Base-by-base conservation (phyloP, 768 basidiomycete genomes). In the Calvatia gigantea region DNA sequence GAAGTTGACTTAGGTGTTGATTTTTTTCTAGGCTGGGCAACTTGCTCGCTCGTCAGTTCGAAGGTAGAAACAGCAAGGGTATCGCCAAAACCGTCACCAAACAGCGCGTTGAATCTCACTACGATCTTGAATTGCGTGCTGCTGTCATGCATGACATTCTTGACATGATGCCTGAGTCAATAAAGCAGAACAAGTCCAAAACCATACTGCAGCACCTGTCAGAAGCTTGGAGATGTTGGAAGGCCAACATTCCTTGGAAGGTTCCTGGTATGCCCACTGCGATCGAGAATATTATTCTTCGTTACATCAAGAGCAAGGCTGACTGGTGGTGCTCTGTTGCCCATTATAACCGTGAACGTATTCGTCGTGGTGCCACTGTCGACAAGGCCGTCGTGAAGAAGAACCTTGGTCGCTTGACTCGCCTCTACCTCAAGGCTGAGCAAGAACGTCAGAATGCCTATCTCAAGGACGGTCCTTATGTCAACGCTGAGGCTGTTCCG, bases 131-230 rank as follows among this genome's bases (percentile, higher is more conserved):
- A 68, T 76, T 99, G 41, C 87, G 97, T 51, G 97, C 97, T 0
- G 95, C 97, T 44, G 96, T 99, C 64, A 98, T 99, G 97, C 96
- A 98, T 74, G 96, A 99, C 71, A 98, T 99, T 63, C 78, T 99
- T 62, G 96, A 98, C 76, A 98, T 98, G 96, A 98, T 98, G 96
- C 97, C 97, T 6, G 97, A 98, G 71, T 94, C 91, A 2, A 95
- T 98, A 77, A 95, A 95, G 73, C 94, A 95, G 73, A 99, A 98
- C 75, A 98, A 99, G 77, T 86, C 94, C n/a, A 99, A 99, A 79
- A 98, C 97, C 9, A 98, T 99, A 61, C 67, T 99, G 67, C 97
- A 99, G 69, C 97, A 98, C 69, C 74, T 98, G 62, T 97, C 95
- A 2, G 97, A 98, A 69, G 97, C 96, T 8, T 98, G 97, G 97